Evolutionary conservation across 177 flowering plant species (phyloP), one percentile per base, ranked within the genome.

Genomic region (Vitis hybrid): DNA sequence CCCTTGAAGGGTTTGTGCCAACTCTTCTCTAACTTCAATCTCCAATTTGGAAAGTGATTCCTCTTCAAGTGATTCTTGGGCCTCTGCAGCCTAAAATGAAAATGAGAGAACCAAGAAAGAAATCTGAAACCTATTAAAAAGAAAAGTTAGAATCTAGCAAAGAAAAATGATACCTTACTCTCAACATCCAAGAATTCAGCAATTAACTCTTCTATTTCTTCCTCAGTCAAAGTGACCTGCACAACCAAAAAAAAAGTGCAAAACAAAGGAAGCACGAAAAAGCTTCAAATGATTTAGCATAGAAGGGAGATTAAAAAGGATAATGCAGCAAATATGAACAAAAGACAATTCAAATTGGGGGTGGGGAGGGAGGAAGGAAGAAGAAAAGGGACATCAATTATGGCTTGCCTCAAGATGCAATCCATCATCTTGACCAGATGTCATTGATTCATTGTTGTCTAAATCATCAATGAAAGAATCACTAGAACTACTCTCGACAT

Each of bases 1-100:
- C 14, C 91, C 97, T 4, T 74, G 70, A 58, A 88, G 84, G 72
- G 83, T 82, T 75, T 79, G 86, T 9, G 88, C 86, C 74, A 96
- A 77, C 79, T 96, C 99, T 71, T 78, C 86, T 71, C 97, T 85
- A 68, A 96, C 99, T 76, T 96, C 99, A 66, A 63, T 74, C 80
- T 91, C 97, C 68, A 93, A 88, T 79, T 72, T 89, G 51, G 85
- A 83, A 70, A 96, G 81, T 55, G 98, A 89, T 83, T 96, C 99
- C 78, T 86, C 80, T 75, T 96, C 99, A 65, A 96, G 90, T 52
- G 97, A 79, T 84, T 96, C 99, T 81, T 96, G 99, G 51, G 99
- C 98, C 85, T 96, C 99, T 74, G 99, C 99, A 78, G 99, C 99
- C 99, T 96, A 85, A 81, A 62, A 77, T 67, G 61, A 80, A 79